Evolutionary conservation across 306 rosid genomes (phyloP), one percentile per base, ranked within the genome.

Genomic region (Cicer chorassanicum): DNA sequence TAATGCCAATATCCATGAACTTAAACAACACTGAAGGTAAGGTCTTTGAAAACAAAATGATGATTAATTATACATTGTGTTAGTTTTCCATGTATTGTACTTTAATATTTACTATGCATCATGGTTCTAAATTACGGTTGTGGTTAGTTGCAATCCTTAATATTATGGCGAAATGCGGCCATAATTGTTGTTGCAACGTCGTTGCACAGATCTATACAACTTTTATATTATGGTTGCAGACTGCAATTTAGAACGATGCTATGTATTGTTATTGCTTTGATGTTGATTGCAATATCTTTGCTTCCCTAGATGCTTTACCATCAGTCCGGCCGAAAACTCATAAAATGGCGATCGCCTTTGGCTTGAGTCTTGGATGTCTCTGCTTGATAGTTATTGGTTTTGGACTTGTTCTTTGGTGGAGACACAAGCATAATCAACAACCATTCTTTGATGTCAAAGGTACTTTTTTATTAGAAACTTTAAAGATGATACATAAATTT

Each of bases 1-100:
- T 88, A 63, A 87, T 89, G 93, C 99, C 99, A 6, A 90, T 92
- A 89, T 95, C 90, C 73, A 92, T 95, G 98, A 90, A 92, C 86
- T 77, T 95, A 71, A 92, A 84, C 82, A 87, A 42, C 45, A 82
- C 97, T 54, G 87, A 81, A 73, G 74, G 99, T 95, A 83, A 34
- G 80, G 54, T 24, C 44, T 46, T 40, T 41, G 46, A 63, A 63
- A 14, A 36, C 14, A 74, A 74, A 16, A 63, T 65, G 7, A 15
- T 16, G 3, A 8, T 36, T 57, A 68, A 29, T 29, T 29, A 29
- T 29, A 0, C 5, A 29, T 29, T 29, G 1, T 29, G 36, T 29
- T 29, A 29, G 5, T 29, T 29, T 29, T 29, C 36, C 0, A 29
- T 29, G 0, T 29, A 29, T 29, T 29, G 36, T 29, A 29, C 36